Evolutionary conservation across 129 eudicot species (phyloP), one percentile per base, ranked within the genome.

Genomic region (Kitagawia praeruptora): DNA sequence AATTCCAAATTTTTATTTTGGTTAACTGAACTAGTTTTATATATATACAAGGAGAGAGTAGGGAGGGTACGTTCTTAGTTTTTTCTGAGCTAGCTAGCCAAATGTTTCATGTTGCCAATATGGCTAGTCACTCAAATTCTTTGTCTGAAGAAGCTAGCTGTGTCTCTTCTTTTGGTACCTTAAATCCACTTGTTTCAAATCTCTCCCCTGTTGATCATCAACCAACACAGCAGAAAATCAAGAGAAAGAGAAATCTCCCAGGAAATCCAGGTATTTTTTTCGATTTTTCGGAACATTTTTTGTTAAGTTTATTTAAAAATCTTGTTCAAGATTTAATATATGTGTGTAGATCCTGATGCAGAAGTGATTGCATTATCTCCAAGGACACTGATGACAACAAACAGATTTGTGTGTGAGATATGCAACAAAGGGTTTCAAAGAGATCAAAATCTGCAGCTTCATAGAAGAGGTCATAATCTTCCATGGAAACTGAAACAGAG

Each of bases 381-480:
- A 73, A 93, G 84, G 64, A 87, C 97, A 34, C 83, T 93, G 34
- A 54, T 93, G 84, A 90, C 98, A 49, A 91, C 98, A 82, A 93
- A 93, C 80, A 88, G 98, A 80, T 93, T 93, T 77, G 91, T 93
- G 47, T 93, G 98, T 80, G 98, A 93, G 87, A 87, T 93, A n/a
- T 93, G 98, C 92, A 93, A 91, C 92, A 93, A 91, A 86, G 98
- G 98, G 82, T 93, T 93, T 85, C 98, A 93, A 73, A 93, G 98
- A 61, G 98, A 93, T 79, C 98, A 93, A 67, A 93, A 93, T 46
- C 86, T 93, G 4, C 98, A 93, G 76, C 95, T 93, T 21, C 98
- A 93, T 45, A 89, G 98, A 75, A 88, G 98, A 86, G 98, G 98
- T n/a, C 98, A 93, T 74, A 93, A 91, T 75, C 77, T 93, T 16